phyloP scores from a whole-genome alignment of 1,139 yeast genomes.

The Suhomyces coccinellae region DNA sequence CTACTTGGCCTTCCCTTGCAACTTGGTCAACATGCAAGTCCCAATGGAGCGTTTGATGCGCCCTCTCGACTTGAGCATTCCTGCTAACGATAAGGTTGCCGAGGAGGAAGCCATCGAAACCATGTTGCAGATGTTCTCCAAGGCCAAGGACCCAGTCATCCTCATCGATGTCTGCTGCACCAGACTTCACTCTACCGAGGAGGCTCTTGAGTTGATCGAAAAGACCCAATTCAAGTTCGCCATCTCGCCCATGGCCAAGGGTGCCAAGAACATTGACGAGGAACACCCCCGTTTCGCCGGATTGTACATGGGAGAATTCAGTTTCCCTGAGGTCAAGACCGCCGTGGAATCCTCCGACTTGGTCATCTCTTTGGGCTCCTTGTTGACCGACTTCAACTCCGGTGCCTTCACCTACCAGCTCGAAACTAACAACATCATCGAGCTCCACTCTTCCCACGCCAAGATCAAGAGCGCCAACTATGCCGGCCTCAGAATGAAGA shows the following conservation, averaged over 20 bases:
- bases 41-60: slow-evolving; percentile 55
- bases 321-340: slow-evolving; percentile 32
- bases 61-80: slow-evolving; percentile 63
- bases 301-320: slow-evolving; percentile 34
- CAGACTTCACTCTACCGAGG: slow-evolving; percentile 67
- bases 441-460: slow-evolving; percentile 84
- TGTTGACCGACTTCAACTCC: slow-evolving; percentile 58
- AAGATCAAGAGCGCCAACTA: slow-evolving; percentile 53
- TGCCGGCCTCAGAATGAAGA: slow-evolving; percentile 40
- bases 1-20: slow-evolving; percentile 79
- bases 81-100: slow-evolving; percentile 65
- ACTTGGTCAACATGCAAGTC: slow-evolving; percentile 66
- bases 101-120: slow-evolving; percentile 69
- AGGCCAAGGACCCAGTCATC: slow-evolving; percentile 68
- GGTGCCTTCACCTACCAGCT: slow-evolving; percentile 84
- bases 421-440: slow-evolving; percentile 76
- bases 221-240: slow-evolving; percentile 58
- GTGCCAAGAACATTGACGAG: slow-evolving; percentile 30
- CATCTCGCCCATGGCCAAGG: slow-evolving; percentile 38
- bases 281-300: slow-evolving; percentile 31
- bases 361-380: slow-evolving; percentile 36
- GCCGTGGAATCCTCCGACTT: slow-evolving; percentile 34
- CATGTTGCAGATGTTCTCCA: slow-evolving; percentile 51
- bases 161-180: slow-evolving; percentile 86
- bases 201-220: slow-evolving; percentile 62